phyloP scores from a whole-genome alignment of 2,329 filamentous ascomycete species.

The Monosporascus sp. region DNA sequence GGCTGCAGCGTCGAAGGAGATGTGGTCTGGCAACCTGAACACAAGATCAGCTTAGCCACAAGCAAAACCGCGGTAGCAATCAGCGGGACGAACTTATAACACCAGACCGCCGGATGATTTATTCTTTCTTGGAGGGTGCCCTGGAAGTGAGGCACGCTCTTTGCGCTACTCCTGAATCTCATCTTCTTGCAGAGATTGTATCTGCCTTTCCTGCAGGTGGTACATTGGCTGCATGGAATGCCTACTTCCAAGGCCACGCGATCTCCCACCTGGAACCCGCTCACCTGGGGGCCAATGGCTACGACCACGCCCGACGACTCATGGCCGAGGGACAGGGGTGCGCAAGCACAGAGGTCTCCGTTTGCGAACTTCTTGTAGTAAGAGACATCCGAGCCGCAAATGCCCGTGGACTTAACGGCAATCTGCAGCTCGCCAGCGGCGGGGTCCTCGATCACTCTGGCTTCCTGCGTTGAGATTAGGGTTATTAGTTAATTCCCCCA shows the following conservation, averaged over 20 bases:
- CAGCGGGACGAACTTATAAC: slow-evolving; percentile 46
- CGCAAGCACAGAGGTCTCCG: slow-evolving; percentile 61
- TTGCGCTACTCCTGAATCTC: slow-evolving; percentile 58
- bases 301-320: slow-evolving; percentile 57
- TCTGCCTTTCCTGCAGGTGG: slow-evolving; percentile 41
- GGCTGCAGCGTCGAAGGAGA: slow-evolving; percentile 55
- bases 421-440: slow-evolving; percentile 55
- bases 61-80: not conserved
- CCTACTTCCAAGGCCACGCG: slow-evolving; percentile 43
- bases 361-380: slow-evolving; percentile 72
- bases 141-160: slow-evolving; percentile 59
- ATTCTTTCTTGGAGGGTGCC: slow-evolving; percentile 58
- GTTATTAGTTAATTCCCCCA: slow-evolving; percentile 11
- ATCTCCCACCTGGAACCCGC: slow-evolving; percentile 49
- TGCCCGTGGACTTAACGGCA: slow-evolving; percentile 59
- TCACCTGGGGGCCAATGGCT: slow-evolving; percentile 47
- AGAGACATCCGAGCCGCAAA: slow-evolving; percentile 65
- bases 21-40: slow-evolving; percentile 49
- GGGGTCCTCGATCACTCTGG: slow-evolving; percentile 42
- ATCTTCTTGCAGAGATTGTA: slow-evolving; percentile 60
- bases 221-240: slow-evolving; percentile 32
- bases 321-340: slow-evolving; percentile 60
- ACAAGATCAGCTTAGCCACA: slow-evolving; percentile 12
- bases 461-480: slow-evolving; percentile 35
- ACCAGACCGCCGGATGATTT: slow-evolving; percentile 58